These are phyloP conservation scores for Plasmodium fragile DNA, from an alignment of 169 alveolate species.

Conservation along the genomic window DNA sequence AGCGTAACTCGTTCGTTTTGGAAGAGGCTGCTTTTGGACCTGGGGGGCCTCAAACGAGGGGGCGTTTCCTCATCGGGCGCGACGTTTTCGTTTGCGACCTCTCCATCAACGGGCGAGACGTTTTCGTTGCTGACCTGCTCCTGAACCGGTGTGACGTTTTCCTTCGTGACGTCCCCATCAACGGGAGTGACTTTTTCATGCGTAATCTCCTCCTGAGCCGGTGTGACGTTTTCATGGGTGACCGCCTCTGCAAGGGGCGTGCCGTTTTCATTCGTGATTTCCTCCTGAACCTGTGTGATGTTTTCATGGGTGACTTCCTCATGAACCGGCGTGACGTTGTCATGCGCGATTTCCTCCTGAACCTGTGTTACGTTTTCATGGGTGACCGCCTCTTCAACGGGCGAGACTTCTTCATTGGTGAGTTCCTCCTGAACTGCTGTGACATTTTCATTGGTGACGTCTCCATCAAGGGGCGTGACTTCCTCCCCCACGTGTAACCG, in stretches of 20 bases:
- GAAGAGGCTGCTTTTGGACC: not conserved
- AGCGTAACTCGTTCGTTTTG: slow-evolving; percentile 29
- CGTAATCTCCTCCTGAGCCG: not conserved
- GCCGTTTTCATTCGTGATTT: too few relatives aligned
- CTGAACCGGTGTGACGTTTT: not conserved
- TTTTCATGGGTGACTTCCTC: not conserved
- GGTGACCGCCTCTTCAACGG: not conserved
- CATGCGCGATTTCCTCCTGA: too few relatives aligned
- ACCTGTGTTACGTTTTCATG: too few relatives aligned
- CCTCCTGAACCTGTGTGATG: too few relatives aligned
- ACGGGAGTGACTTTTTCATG: not conserved
- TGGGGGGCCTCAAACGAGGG: not conserved
- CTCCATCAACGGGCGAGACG: not conserved
- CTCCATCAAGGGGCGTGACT: not conserved
- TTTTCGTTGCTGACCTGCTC: not conserved
- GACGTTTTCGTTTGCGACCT: not conserved
- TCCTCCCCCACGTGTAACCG: not conserved
- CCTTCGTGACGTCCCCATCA: too few relatives aligned
- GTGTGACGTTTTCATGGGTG: not conserved
- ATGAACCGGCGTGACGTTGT: too few relatives aligned
- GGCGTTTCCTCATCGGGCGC: not conserved
- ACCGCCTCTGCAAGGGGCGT: not conserved
- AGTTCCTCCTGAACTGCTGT: not conserved
- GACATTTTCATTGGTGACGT: too few relatives aligned
- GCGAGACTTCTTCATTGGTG: not conserved